Percentiles rank a stretch among this genome's conserved stretches.
Conservation (phyloP, 306 rosid genomes). For the Datisca glomerata region DNA sequence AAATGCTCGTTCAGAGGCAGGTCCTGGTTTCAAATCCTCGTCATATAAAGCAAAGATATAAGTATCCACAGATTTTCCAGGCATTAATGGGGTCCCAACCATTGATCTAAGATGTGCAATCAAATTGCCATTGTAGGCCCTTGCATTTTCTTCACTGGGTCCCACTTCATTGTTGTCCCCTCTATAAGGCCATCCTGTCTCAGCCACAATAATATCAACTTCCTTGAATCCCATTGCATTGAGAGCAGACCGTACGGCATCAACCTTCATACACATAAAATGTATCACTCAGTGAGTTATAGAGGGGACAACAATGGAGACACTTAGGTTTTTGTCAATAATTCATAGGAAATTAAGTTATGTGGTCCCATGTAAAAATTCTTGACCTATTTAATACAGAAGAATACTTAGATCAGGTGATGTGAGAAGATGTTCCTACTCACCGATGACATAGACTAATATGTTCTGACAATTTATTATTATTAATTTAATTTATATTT, state of each 20-base stretch:
- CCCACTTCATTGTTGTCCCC: slow-evolving; percentile 76
- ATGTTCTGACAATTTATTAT: no score
- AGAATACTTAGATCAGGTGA: no score
- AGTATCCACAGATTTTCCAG: slow-evolving; percentile 74
- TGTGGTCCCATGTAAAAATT: no score
- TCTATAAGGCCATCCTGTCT: slow-evolving; percentile 85
- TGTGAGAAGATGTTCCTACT: no score
- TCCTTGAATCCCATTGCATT: slow-evolving; percentile 45
- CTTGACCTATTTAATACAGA: no score
- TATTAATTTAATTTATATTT: no score
- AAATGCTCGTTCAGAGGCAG: slow-evolving; percentile 57
- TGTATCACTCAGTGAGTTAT: no score
- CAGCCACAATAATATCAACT: slow-evolving; percentile 67
- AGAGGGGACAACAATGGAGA: no score
- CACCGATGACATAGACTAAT: no score
- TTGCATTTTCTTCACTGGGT: slow-evolving; percentile 67
- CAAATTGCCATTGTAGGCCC: slow-evolving; percentile 76
- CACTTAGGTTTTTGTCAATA: no score
- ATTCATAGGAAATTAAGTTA: no score
- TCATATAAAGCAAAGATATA: slow-evolving; percentile 76
- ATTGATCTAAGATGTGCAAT: slow-evolving; percentile 69
- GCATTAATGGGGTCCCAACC: slow-evolving; percentile 91
- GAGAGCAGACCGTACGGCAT: slow-evolving; percentile 73
- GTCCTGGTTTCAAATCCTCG: slow-evolving; percentile 67
- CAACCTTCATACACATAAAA: slow-evolving; percentile 70